Base-by-base conservation (phyloP, 2,329 filamentous ascomycete species). In the Neofusicoccum laricinum region DNA sequence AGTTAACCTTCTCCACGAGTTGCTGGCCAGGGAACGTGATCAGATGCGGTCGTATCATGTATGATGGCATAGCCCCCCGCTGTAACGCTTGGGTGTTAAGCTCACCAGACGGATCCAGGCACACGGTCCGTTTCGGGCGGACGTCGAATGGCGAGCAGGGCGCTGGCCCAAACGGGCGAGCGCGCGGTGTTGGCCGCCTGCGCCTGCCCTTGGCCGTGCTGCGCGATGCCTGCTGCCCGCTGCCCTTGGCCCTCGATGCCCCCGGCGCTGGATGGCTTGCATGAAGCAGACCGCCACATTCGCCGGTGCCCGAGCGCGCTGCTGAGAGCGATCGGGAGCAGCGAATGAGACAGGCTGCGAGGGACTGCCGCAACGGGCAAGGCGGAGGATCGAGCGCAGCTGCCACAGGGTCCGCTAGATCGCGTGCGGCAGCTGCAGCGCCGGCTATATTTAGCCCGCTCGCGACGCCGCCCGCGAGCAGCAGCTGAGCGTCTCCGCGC, bases 31-130 rank as follows among this genome's bases (percentile, higher is more conserved):
- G 70, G 71, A 72, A 68, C 70, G 69, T 65, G 68, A 66, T 66
- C 62, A 66, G 53, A 58, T 58, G 53, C 53, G 38, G 46, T 48
- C 64, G 63, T 69, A 67, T 71, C 70, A 72, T 69, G 62, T 38
- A 64, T 57, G 62, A 48, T 76, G 73, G 73, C 73, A 76, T 76
- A 72, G 75, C 73, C 73, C 67, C 61, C 72, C 72, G 67, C 72
- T 74, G 72, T 73, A 73, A 75, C 74, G 75, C 70, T 70, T 70
- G 70, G 72, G 69, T 58, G 65, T 61, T 66, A 68, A 67, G 66
- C 70, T 71, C 68, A 69, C 46, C 59, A 63, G 21, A 51, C 59
- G 59, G 59, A 67, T 69, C 70, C 69, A 71, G 68, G 70, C 68
- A 67, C 70, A 57, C 69, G 71, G 69, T 70, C 68, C 65, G 65